Base-by-base conservation (phyloP, 1,139 yeast species). In the Lodderomyces pseudojiufengensis region DNA sequence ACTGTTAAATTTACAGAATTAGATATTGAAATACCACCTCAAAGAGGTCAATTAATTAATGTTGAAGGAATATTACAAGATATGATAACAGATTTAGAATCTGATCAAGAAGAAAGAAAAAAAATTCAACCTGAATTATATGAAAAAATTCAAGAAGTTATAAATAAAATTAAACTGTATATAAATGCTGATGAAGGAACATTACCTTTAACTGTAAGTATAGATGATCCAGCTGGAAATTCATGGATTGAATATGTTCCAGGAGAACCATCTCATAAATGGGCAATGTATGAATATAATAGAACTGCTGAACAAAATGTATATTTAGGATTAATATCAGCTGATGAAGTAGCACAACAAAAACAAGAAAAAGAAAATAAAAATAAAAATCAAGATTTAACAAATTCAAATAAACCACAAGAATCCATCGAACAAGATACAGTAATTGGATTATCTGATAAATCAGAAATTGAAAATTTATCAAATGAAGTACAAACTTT, bases 151-250 rank as follows among this genome's bases (percentile, higher is more conserved):
- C 82, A 78, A 35, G 77, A 65, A 25, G 83, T 92, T 41, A 72
- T 88, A 40, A 57, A 52, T 22, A 82, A 76, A 50, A 80, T 88
- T 27, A 61, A 69, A 42, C 60, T 73, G 6, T 77, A 72, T 39
- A 65, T 86, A 20, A 70, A 73, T 18, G 92, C 87, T 40, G 80
- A 80, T 40, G 76, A 75, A 38, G 78, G 75, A 25, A 73, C 77
- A 10, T 63, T 88, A 41, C 98, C 98, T 2, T 57, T 92, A 44
- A 85, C 95, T 0, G 74, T 94, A 36, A 70, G 76, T 12, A 64
- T 88, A 13, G 97, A 90, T 58, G 99, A 92, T 61, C 97, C 98
- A 24, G 78, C 97, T 1, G 99, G 99, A 14, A 92, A 94, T 63
- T 90, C 97, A 2, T 94, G 97, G 95, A 81, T 94, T 39, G 96